Evolutionary conservation across 2,329 filamentous ascomycete genomes (phyloP).

Genomic region (Aureobasidium sp.): DNA sequence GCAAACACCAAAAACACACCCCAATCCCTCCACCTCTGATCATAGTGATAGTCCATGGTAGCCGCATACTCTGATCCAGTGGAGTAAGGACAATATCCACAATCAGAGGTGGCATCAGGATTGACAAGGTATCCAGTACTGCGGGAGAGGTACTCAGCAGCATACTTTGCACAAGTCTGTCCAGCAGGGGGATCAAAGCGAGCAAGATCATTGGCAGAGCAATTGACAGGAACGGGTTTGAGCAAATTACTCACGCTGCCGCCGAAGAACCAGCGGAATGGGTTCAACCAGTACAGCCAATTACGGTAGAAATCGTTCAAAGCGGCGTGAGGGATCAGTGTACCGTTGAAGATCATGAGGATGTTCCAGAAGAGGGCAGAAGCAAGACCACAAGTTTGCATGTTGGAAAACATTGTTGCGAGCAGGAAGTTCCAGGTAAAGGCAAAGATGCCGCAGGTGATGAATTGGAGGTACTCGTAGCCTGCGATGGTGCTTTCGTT

Average conservation of each 20-base stretch:
- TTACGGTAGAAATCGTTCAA: conserved; percentile 13
- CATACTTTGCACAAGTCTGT: conserved; percentile 33
- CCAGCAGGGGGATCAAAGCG: conserved; percentile 27
- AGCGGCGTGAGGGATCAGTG: conserved; percentile 5
- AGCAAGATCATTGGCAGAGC: conserved; percentile 29
- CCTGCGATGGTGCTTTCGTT: conserved; percentile 47
- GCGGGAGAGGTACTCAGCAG: conserved; percentile 26
- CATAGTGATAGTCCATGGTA: conserved; percentile 8
- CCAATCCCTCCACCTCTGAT: conserved; percentile 11
- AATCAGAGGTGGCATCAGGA: conserved; percentile 25
- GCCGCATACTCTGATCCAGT: conserved; percentile 10
- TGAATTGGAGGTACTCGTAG: conserved; percentile 8
- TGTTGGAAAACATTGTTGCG: conserved; percentile 6
- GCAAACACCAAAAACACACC: conserved; percentile 7
- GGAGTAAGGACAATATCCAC: conserved; percentile 12
- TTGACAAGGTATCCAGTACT: conserved; percentile 33
- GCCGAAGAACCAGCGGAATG: conserved; percentile 29
- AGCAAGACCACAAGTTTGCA: conserved; percentile 12
- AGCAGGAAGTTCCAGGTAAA: conserved; percentile 2
- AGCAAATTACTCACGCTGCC: conserved; percentile 44
- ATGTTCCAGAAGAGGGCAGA: conserved; percentile 13
- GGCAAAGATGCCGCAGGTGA: not conserved
- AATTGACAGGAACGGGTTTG: conserved; percentile 31
- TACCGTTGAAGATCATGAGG: conserved; percentile 11
- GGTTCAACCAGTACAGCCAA: conserved; percentile 54